Base-by-base conservation (phyloP, 2,329 filamentous ascomycete species). In the Ophiocordyceps camponoti-floridani region DNA sequence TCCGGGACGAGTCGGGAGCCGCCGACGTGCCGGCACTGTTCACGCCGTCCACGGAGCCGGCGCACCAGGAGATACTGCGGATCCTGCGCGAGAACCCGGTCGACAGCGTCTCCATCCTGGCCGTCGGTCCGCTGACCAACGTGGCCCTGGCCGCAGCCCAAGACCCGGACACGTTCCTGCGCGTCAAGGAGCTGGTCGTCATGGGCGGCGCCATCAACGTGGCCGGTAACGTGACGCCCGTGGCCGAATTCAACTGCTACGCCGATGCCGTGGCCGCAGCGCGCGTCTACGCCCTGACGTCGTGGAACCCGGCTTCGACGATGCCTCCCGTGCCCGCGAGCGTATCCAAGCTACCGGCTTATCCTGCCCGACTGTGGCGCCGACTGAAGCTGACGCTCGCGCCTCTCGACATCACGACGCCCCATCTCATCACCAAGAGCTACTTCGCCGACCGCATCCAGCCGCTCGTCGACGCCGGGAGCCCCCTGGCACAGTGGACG, bases 241-340 rank as follows among this genome's bases (percentile, higher is more conserved):
- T 82, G 12, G 86, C 84, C 49, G 91, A 98, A 60, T 98, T 98
- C 73, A 98, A 98, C 67, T 83, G 82, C 46, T 94, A 86, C 56
- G 88, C 91, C 47, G 93, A 98, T 59, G 71, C 83, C 18, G 72
- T 84, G 38, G 83, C 84, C 27, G 76, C 83, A 0, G 84, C 84
- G 11, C 73, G 83, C 13, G 73, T 91, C 16, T 88, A 81, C 56
- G 82, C 84, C 7, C 67, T 91, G 49, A 87, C 84, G 0, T 86
- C 82, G 1, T 74, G 71, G 6, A 77, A 66, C 31, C 91, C 91
- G 1, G 63, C 70, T 12, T 82, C 79, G 3, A 95, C 87, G 4
- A 84, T 95, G 72, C 87, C 91, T 1, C 77, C 79, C 0, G 64
- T 79, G 12, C 70, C 74, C 33, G 59, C 62, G 45, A 64, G 63